A percentile compares a stretch with the other conserved stretches of the same genome.
These are phyloP conservation scores for Trichoderma breve DNA, from an alignment of 2,329 filamentous ascomycete genomes.

Conservation along the genomic window DNA sequence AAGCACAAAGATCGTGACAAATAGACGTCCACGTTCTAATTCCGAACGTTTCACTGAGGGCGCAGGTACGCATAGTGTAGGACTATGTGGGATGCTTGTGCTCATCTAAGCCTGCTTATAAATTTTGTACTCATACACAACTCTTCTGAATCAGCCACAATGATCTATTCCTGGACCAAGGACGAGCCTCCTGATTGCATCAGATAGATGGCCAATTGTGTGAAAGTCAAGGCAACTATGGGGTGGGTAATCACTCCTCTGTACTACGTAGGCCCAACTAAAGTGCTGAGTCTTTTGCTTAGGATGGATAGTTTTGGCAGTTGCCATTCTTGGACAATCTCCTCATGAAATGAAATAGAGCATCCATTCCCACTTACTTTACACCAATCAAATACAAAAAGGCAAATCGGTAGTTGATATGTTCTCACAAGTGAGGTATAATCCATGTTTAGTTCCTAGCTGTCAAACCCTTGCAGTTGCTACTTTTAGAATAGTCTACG, in stretches of 20 bases:
- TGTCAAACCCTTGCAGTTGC: constrained; percentile 6
- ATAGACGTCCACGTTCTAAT: neutral
- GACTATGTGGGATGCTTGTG: neutral
- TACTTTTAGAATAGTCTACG: neutral
- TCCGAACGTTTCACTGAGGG: neutral
- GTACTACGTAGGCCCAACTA: neutral
- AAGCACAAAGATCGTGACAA: neutral
- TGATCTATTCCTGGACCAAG: neutral
- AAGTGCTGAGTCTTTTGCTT: neutral
- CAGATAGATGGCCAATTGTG: neutral
- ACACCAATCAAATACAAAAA: neutral
- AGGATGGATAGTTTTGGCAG: neutral
- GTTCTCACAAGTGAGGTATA: neutral
- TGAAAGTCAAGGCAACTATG: neutral
- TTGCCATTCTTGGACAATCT: neutral
- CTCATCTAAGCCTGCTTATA: neutral
- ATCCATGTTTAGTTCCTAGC: neutral
- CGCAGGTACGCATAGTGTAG: neutral
- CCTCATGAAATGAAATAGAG: neutral
- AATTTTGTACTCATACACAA: neutral
- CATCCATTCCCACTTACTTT: neutral
- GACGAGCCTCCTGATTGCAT: neutral
- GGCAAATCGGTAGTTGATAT: neutral
- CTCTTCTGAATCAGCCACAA: neutral
- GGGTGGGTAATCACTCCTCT: neutral